Conservation (phyloP, 768 basidiomycete species). For the Dentipellis fragilis region DNA sequence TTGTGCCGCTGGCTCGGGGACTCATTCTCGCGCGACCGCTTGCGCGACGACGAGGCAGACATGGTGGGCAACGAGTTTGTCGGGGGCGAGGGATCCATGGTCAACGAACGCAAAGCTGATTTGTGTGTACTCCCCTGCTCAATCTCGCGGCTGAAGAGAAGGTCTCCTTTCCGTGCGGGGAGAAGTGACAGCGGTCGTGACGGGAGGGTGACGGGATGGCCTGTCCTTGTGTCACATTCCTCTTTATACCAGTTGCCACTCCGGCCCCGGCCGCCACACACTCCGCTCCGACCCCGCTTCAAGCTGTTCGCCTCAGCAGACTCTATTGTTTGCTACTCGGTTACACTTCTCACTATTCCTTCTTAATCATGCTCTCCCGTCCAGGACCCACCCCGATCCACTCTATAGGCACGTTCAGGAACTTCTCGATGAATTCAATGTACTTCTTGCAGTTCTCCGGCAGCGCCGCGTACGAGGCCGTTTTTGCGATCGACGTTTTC, state of each 20-base stretch:
- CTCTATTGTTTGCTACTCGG: background rate
- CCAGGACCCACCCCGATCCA: constrained; percentile 94
- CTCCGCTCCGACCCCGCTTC: background rate
- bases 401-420: constrained; percentile 61
- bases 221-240: constrained; percentile 17
- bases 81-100: constrained; percentile 10
- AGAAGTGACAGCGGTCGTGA: constrained; percentile 23
- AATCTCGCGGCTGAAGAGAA: background rate
- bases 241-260: constrained; percentile 15
- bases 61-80: constrained; percentile 9
- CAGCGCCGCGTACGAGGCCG: constrained; percentile 57
- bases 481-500: constrained; percentile 64
- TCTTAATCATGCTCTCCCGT: constrained; percentile 63
- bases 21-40: constrained; percentile 64
- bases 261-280: background rate
- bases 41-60: constrained; percentile 26
- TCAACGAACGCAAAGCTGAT: constrained; percentile 5
- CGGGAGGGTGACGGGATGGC: constrained; percentile 20
- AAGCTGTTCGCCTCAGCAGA: background rate
- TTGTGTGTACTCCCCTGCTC: too few relatives aligned
- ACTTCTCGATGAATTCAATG: constrained; percentile 76
- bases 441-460: constrained; percentile 83
- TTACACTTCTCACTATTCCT: constrained; percentile 5
- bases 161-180: constrained; percentile 13
- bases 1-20: constrained; percentile 64